These are phyloP conservation scores for Fusarium sp. DNA, from an alignment of 2,329 filamentous ascomycete genomes.

Conservation along the genomic window DNA sequence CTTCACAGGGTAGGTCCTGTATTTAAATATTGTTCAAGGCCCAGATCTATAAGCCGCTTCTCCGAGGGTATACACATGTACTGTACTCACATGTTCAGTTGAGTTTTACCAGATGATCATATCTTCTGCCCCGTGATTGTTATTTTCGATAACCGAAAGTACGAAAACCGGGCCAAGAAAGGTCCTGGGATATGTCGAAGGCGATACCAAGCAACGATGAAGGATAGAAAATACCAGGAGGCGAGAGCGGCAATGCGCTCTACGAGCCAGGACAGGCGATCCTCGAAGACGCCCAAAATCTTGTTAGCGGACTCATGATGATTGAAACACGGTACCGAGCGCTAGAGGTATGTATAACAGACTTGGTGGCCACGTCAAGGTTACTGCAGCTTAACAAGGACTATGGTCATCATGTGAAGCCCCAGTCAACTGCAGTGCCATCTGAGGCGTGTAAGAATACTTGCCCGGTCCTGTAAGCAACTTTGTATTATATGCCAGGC, in stretches of 20 bases:
- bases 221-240: not conserved
- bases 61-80: not conserved
- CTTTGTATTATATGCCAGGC: no score
- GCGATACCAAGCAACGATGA: not conserved
- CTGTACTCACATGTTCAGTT: not conserved
- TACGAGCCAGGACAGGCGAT: not conserved
- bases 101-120: not conserved
- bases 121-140: not conserved
- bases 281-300: not conserved
- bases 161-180: not conserved
- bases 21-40: no score
- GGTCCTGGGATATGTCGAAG: conserved; percentile 5
- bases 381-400: no score
- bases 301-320: not conserved
- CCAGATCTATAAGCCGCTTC: no score
- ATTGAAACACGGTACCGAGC: no score
- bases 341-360: no score
- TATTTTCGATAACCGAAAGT: not conserved
- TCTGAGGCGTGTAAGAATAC: no score
- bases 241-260: not conserved
- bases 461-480: no score
- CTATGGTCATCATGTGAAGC: no score
- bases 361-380: no score
- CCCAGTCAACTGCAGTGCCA: no score
- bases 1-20: no score